phyloP scores from a whole-genome alignment of 352 stramenopile genomes.

The Phytopythium vexans region DNA sequence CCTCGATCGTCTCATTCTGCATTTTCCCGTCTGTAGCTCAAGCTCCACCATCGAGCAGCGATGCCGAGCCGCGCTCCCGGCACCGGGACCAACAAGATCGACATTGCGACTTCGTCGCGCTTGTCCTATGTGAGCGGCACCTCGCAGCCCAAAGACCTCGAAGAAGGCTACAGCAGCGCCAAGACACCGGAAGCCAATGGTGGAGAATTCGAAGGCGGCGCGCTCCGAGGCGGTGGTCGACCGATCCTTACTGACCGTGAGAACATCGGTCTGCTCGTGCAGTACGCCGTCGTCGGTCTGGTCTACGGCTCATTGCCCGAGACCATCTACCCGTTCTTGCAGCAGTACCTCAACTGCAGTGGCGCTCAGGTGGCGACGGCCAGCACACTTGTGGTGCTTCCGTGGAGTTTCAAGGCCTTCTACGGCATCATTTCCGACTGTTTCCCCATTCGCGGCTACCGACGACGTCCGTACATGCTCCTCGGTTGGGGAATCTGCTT shows the following conservation, averaged over 20 bases:
- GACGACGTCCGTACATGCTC: too few relatives aligned
- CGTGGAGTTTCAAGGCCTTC: too few relatives aligned
- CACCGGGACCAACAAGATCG: conserved; percentile 19
- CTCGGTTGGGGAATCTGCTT: too few relatives aligned
- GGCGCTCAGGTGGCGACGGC: conserved; percentile 29
- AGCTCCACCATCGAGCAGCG: too few relatives aligned
- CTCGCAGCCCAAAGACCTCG: conserved; percentile 15
- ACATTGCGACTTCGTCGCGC: conserved; percentile 23
- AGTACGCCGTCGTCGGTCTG: conserved; percentile 32
- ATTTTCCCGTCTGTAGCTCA: too few relatives aligned
- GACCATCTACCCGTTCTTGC: conserved; percentile 32
- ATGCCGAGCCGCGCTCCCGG: conserved; percentile 19
- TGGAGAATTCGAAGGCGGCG: conserved; percentile 31
- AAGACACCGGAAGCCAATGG: conserved; percentile 20
- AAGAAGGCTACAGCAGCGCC: conserved; percentile 16
- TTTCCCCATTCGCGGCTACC: too few relatives aligned
- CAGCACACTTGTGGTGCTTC: conserved; percentile 18
- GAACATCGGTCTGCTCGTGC: conserved; percentile 22
- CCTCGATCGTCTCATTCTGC: too few relatives aligned
- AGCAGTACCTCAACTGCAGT: conserved; percentile 26
- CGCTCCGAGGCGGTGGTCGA: conserved; percentile 10
- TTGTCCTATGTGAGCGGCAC: conserved; percentile 37
- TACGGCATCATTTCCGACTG: too few relatives aligned
- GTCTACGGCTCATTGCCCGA: conserved; percentile 24
- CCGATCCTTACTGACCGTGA: conserved; percentile 19